Percentiles rank a stretch among this genome's conserved stretches.
Conservation (phyloP, 2,329 filamentous ascomycete genomes). For the Verticillium zaregamsianum region DNA sequence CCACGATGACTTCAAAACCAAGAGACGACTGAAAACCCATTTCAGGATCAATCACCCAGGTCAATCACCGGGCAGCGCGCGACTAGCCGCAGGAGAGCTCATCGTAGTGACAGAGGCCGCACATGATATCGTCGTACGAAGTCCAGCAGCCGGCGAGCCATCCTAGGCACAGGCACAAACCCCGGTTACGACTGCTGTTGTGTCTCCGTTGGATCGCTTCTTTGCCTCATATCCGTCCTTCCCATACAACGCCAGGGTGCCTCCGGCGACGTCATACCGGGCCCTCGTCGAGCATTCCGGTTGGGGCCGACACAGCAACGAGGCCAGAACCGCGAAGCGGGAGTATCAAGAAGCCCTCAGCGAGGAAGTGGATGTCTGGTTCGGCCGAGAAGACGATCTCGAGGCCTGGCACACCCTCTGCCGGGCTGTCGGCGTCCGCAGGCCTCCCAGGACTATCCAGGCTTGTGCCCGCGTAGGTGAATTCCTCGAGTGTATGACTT, state of each 20-base stretch:
- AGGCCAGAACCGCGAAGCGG: not conserved
- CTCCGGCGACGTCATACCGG: conserved; percentile 1
- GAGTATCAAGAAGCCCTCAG: conserved; percentile 3
- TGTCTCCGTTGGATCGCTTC: conserved; percentile 13
- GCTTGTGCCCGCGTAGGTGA: not conserved
- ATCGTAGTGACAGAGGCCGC: not conserved
- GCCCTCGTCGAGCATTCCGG: not conserved
- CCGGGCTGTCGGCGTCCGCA: conserved; percentile 1
- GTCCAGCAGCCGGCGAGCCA: not conserved
- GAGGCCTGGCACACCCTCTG: conserved; percentile 4
- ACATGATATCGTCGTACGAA: not conserved
- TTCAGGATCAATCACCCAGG: not conserved
- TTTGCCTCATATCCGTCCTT: conserved; percentile 9
- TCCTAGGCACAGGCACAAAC: not conserved
- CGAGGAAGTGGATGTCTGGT: conserved; percentile 2
- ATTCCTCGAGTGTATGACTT: not conserved
- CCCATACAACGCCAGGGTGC: conserved; percentile 2
- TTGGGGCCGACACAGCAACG: not conserved
- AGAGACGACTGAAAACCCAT: not conserved
- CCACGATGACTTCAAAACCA: not conserved
- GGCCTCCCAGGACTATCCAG: not conserved
- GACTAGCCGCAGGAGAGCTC: not conserved
- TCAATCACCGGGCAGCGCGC: not conserved
- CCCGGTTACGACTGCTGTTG: not conserved
- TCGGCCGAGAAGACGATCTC: conserved; percentile 3